Evolutionary conservation across 805 yeast species (phyloP).

Genomic region (Nakazawaea siamensis): DNA sequence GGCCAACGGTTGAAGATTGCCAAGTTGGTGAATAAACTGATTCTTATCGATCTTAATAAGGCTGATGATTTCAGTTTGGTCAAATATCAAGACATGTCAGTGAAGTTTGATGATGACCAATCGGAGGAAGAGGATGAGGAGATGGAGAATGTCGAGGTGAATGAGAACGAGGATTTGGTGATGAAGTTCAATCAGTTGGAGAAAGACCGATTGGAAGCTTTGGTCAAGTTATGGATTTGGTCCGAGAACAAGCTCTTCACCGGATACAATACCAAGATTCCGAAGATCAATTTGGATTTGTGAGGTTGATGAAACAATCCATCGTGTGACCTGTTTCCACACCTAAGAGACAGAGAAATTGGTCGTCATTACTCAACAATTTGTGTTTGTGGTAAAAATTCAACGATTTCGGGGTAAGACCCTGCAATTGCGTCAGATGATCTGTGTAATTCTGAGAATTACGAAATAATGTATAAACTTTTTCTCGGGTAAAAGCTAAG

Average conservation of each 20-base stretch:
- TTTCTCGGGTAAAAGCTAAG: constrained; percentile 50
- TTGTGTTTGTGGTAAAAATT: constrained; percentile 24
- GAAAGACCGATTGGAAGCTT: constrained; percentile 16
- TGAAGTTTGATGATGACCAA: constrained; percentile 9
- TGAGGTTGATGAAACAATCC: constrained; percentile 22
- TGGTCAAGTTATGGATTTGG: constrained; percentile 22
- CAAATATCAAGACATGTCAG: constrained; percentile 3
- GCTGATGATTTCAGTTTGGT: constrained; percentile 14
- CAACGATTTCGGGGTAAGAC: constrained; percentile 22
- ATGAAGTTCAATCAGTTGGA: constrained; percentile 14
- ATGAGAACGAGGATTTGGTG: constrained; percentile 5
- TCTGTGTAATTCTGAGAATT: constrained; percentile 25
- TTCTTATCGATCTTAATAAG: constrained; percentile 31
- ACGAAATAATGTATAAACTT: constrained; percentile 46
- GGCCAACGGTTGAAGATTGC: constrained; percentile 60
- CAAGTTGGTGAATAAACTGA: constrained; percentile 59
- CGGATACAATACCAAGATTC: too few relatives aligned
- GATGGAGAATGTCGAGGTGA: constrained; percentile 22
- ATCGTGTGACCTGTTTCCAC: constrained; percentile 46
- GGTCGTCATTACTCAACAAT: constrained; percentile 30
- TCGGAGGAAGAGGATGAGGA: constrained; percentile 14
- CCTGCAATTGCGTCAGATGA: constrained; percentile 11
- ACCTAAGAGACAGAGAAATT: constrained; percentile 40
- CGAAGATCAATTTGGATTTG: constrained; percentile 5
- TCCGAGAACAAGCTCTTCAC: constrained; percentile 10